Conservation (phyloP, 306 rosid species). For the Quercus rubra region DNA sequence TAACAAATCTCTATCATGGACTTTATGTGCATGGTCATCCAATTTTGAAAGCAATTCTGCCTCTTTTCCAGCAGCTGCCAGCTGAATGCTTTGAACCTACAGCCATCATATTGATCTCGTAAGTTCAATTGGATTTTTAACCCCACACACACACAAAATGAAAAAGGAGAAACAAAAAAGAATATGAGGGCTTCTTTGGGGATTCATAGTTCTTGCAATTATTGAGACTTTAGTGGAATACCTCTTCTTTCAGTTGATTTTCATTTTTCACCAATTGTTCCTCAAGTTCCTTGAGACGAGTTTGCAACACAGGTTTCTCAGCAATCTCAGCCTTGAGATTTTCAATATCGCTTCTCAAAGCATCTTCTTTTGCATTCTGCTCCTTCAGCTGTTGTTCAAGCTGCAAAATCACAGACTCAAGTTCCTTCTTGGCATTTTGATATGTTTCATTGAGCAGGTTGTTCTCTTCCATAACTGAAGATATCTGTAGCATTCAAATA, state of each 20-base stretch:
- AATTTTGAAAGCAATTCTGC: constrained; percentile 54
- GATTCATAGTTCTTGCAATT: not conserved
- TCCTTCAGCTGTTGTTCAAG: constrained; percentile 76
- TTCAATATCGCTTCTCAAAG: constrained; percentile 59
- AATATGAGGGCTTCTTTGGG: not conserved
- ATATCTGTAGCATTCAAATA: constrained; percentile 47
- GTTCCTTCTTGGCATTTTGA: constrained; percentile 68
- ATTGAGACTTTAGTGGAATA: constrained; percentile 20
- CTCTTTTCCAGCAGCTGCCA: constrained; percentile 60
- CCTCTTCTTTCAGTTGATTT: constrained; percentile 70
- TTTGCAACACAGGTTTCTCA: constrained; percentile 59
- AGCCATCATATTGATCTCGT: not conserved
- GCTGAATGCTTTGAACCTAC: constrained; percentile 60
- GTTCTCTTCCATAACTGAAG: constrained; percentile 74
- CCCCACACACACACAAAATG: not conserved
- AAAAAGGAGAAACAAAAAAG: not conserved
- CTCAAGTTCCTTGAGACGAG: constrained; percentile 56
- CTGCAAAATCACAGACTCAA: constrained; percentile 50
- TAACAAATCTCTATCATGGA: constrained; percentile 48
- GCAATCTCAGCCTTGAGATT: constrained; percentile 57
- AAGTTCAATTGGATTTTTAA: not conserved
- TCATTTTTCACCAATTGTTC: constrained; percentile 54
- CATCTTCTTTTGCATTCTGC: constrained; percentile 49
- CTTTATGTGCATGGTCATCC: constrained; percentile 49
- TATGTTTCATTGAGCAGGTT: constrained; percentile 64